Conservation (phyloP, 2,329 filamentous ascomycete species). For the Herpotrichia juniperi region DNA sequence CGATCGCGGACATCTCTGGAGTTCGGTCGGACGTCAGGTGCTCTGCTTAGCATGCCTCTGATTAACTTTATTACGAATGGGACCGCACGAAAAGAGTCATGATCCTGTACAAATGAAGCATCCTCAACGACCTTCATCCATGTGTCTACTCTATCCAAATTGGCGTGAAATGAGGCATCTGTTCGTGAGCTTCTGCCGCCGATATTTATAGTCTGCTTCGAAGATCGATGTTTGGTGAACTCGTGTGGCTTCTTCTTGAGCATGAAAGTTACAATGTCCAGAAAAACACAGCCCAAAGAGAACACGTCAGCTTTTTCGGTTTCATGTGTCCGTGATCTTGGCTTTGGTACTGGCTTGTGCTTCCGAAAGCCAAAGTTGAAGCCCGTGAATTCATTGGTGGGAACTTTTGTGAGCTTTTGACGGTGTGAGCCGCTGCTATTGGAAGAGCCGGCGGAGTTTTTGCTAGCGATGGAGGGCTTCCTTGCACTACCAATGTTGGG, state of each 20-base stretch:
- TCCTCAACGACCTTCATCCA: conserved; percentile 70
- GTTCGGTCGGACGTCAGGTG: conserved; percentile 48
- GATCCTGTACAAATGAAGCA: conserved; percentile 55
- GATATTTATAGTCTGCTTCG: conserved; percentile 63
- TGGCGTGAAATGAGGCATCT: conserved; percentile 75
- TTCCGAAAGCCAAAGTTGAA: conserved; percentile 46
- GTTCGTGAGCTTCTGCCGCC: conserved; percentile 60
- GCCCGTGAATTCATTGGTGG: conserved; percentile 37
- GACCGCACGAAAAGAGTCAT: conserved; percentile 47
- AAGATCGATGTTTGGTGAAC: conserved; percentile 70
- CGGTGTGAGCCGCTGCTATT: conserved; percentile 39
- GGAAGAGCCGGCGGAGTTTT: conserved; percentile 43
- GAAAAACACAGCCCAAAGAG: conserved; percentile 73
- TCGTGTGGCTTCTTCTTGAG: conserved; percentile 70
- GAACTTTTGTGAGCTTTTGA: conserved; percentile 42
- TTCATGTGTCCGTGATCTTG: conserved; percentile 36
- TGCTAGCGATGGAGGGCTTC: conserved; percentile 41
- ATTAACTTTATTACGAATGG: conserved; percentile 50
- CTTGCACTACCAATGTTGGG: conserved; percentile 24
- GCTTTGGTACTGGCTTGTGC: conserved; percentile 34
- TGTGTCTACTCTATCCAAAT: conserved; percentile 69
- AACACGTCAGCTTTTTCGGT: conserved; percentile 68
- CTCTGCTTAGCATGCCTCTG: conserved; percentile 49
- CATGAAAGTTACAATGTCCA: conserved; percentile 73
- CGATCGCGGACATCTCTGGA: conserved; percentile 50